Evolutionary conservation across 1,284 basidiomycete species (phyloP).

Genomic region (Trametes polyzona): DNA sequence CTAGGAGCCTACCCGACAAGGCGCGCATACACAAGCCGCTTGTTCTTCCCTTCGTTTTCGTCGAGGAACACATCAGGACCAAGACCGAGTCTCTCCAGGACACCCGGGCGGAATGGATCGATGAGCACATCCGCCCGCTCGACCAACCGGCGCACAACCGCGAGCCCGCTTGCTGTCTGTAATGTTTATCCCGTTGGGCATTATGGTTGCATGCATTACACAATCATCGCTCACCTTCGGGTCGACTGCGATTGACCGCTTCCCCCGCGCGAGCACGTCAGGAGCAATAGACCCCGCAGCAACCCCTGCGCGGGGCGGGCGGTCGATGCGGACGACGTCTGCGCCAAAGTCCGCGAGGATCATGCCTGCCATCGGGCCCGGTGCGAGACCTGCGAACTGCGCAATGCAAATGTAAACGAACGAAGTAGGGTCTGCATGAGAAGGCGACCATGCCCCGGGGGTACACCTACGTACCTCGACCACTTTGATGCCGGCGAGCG

Average conservation of each 20-base stretch:
- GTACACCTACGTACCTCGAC: constrained; percentile 59
- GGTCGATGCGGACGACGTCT: constrained; percentile 77
- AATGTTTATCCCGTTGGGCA: too few species aligned
- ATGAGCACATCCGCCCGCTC: constrained; percentile 77
- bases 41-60: constrained; percentile 53
- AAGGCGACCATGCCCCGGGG: neutral
- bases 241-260: constrained; percentile 74
- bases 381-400: constrained; percentile 85
- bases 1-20: constrained; percentile 58
- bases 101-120: constrained; percentile 84
- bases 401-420: too few species aligned
- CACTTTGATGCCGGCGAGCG: constrained; percentile 57
- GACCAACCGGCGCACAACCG: constrained; percentile 63
- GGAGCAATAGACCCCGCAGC: constrained; percentile 25
- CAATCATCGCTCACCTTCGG: constrained; percentile 53
- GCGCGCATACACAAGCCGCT: constrained; percentile 65
- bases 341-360: constrained; percentile 84
- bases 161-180: constrained; percentile 60
- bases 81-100: constrained; percentile 77
- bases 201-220: too few species aligned
- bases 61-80: constrained; percentile 75
- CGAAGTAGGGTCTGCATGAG: too few species aligned
- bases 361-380: constrained; percentile 81
- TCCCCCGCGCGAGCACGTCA: constrained; percentile 71
- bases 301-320: constrained; percentile 35